Evolutionary conservation across 148 eudicot genomes (phyloP).

Genomic region (Chenopodium formosanum): DNA sequence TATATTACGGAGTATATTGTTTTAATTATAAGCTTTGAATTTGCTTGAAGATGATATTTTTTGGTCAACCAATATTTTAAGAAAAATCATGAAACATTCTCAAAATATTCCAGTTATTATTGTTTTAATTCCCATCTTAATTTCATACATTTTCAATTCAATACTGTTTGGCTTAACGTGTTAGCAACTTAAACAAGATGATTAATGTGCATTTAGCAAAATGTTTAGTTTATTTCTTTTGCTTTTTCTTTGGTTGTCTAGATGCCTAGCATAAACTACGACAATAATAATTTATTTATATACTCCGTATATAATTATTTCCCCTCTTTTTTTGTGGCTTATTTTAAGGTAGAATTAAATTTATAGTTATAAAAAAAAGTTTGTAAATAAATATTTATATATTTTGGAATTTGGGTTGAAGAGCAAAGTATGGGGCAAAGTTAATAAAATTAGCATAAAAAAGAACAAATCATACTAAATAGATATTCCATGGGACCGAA

Average conservation of each 20-base stretch:
- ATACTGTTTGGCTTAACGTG: conserved; percentile 28
- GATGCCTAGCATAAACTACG: neutral
- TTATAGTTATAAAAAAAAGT: neutral
- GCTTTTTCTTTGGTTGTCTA: conserved; percentile 1
- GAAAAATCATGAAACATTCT: neutral
- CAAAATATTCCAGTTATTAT: neutral
- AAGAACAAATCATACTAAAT: conserved; percentile 22
- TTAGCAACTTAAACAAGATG: conserved; percentile 33
- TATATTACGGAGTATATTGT: too few species aligned
- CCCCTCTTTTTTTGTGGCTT: neutral
- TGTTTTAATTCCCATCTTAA: conserved; percentile 14
- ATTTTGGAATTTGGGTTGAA: neutral
- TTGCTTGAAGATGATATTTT: conserved; percentile 5
- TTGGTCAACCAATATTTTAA: conserved; percentile 25
- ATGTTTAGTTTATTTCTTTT: neutral
- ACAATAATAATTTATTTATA: neutral
- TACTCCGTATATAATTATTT: too few species aligned
- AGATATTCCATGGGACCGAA: conserved; percentile 19
- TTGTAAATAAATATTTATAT: neutral
- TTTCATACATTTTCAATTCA: conserved; percentile 13
- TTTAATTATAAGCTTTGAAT: neutral
- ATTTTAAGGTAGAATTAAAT: neutral
- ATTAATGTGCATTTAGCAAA: conserved; percentile 6
- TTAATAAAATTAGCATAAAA: neutral
- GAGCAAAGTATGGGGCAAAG: neutral